phyloP scores from a whole-genome alignment of 176 grass and related monocot genomes.

The Musa acuminata region DNA sequence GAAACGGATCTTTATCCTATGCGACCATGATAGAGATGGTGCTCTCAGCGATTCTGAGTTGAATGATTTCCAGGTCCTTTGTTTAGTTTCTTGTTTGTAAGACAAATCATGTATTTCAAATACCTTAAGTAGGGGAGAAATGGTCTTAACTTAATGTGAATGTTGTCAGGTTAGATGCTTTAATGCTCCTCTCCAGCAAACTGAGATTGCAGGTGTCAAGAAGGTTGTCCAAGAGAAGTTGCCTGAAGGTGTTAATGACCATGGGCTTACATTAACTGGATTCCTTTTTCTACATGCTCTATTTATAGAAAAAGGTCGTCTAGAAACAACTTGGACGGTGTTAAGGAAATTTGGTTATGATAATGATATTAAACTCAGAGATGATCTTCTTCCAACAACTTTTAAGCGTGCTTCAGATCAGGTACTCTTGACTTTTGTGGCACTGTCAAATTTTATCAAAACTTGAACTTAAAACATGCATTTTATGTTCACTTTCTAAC shows the following conservation, averaged over 20 bases:
- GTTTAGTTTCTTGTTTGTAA: background rate
- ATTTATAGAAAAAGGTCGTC: slow-evolving; percentile 93
- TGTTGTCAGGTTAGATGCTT: slow-evolving; percentile 77
- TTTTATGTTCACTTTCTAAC: too few species aligned
- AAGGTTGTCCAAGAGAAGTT: slow-evolving; percentile 97
- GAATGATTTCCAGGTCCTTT: slow-evolving; percentile 85
- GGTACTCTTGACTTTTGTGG: slow-evolving; percentile 37
- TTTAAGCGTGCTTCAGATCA: slow-evolving; percentile 91
- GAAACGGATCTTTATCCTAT: slow-evolving; percentile 90
- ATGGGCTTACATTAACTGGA: slow-evolving; percentile 82
- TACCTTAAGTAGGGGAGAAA: background rate
- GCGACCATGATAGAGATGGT: slow-evolving; percentile 83
- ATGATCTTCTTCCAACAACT: slow-evolving; percentile 61
- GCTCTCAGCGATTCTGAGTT: slow-evolving; percentile 86
- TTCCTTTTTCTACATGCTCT: slow-evolving; percentile 94
- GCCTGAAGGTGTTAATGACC: slow-evolving; percentile 80
- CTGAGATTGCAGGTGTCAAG: slow-evolving; percentile 88
- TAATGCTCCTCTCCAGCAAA: slow-evolving; percentile 75
- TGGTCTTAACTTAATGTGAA: background rate
- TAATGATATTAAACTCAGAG: slow-evolving; percentile 89
- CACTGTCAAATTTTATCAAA: background rate
- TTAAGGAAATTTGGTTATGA: slow-evolving; percentile 97
- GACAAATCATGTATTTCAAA: background rate
- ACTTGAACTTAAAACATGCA: background rate
- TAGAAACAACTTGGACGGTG: slow-evolving; percentile 97